These are phyloP conservation scores for Phylloporus scabripes DNA, from an alignment of 768 basidiomycete species.

Conservation along the genomic window DNA sequence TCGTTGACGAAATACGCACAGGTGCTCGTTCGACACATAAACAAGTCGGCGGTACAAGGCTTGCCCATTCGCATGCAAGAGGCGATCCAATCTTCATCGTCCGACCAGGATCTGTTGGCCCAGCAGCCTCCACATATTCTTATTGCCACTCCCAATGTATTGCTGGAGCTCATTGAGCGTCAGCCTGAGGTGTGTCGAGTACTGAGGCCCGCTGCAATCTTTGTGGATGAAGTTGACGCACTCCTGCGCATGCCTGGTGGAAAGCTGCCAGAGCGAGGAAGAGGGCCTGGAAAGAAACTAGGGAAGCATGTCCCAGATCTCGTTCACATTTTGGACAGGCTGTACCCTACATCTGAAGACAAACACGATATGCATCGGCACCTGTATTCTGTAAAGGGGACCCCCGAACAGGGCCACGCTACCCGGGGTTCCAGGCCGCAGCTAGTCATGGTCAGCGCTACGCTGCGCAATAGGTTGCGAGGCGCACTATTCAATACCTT, in stretches of 20 bases:
- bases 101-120: conserved; percentile 35
- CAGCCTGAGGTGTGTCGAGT: conserved; percentile 43
- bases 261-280: conserved; percentile 35
- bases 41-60: conserved; percentile 13
- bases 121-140: conserved; percentile 57
- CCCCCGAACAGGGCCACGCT: conserved; percentile 6
- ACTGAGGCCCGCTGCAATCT: conserved; percentile 47
- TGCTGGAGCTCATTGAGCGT: conserved; percentile 49
- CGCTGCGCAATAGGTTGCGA: conserved; percentile 46
- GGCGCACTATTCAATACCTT: conserved; percentile 44
- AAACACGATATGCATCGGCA: not conserved
- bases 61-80: conserved; percentile 26
- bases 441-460: conserved; percentile 66
- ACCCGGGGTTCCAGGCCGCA: conserved; percentile 40
- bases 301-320: conserved; percentile 54
- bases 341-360: conserved; percentile 40
- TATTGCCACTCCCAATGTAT: conserved; percentile 66
- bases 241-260: conserved; percentile 47
- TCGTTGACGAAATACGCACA: conserved; percentile 47
- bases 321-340: conserved; percentile 50
- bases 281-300: conserved; percentile 36
- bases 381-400: conserved; percentile 1
- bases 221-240: conserved; percentile 75
- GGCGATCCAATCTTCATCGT: conserved; percentile 22
- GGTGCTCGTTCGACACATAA: conserved; percentile 52